Base-by-base conservation (phyloP, 2,329 filamentous ascomycete species). In the Penicillium glabrum region DNA sequence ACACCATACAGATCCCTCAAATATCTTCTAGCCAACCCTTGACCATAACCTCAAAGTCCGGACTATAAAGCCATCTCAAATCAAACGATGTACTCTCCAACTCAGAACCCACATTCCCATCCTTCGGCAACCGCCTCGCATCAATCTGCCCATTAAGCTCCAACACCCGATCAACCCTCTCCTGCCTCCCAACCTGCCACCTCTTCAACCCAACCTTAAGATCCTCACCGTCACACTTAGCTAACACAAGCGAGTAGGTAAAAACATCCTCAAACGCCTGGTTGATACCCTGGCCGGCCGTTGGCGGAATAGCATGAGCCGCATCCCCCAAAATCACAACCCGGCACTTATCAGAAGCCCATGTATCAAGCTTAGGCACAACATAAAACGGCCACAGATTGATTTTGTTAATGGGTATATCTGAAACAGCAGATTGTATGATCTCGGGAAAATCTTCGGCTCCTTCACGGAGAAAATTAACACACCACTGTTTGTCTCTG, bases 221-320 rank as follows among this genome's bases (percentile, higher is more conserved):
- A n/a, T 48, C 56, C 0, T 56, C 66, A 11, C 31, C 60, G 26
- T 13, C 44, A 58, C 43, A 58, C 55, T 56, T 73, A 61, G 26
- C 64, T 66, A 53, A 77, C 53, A 83, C 60, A 3, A 78, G 64
- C 2, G 79, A 75, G 24, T 83, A 72, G 0, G 73, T 76, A 51
- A 78, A 79, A 1, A 79, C 76, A 56, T 85, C 82, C 58, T 84
- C 82, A 55, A 87, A 81, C 1, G 81, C 83, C 63, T 86, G 79
- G 1, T 82, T 83, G 0, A 82, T 80, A 2, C 85, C 85, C 1
- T 84, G 80, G 0, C 84, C 85, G 43, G 85, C 82, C 39, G 84
- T 82, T 0, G 86, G 86, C 0, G 84, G 83, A 39, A 82, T 82
- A 0, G 84, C 85, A 66, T 88, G 86, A 0, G 86, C 86, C 0